phyloP scores from a whole-genome alignment of 148 eudicot genomes.

The Polygonum aviculare region DNA sequence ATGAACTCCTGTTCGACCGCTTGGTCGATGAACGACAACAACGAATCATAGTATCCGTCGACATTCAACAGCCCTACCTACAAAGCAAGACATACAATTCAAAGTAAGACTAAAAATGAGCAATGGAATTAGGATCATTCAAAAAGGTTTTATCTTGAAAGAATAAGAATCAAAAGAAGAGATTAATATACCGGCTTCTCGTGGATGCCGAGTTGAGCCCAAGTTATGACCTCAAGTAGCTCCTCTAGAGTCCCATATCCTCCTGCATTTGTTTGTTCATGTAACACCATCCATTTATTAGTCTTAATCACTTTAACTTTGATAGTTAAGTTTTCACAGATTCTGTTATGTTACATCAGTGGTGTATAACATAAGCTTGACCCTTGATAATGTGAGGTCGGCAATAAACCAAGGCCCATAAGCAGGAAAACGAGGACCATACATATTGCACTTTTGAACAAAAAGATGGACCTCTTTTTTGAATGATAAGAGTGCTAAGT shows the following conservation, averaged over 20 bases:
- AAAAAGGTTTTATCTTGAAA: not conserved
- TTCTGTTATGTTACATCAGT: too few species aligned
- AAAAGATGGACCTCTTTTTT: not conserved
- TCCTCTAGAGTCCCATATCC: conserved; percentile 82
- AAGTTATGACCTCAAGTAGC: conserved; percentile 55
- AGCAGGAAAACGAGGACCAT: too few species aligned
- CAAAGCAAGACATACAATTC: not conserved
- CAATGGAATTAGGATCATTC: not conserved
- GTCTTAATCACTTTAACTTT: not conserved
- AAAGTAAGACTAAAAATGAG: not conserved
- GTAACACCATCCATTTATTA: not conserved
- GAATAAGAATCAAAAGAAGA: too few species aligned
- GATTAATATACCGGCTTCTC: conserved; percentile 48
- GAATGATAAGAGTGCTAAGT: not conserved
- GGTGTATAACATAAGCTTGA: too few species aligned
- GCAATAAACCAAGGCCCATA: too few species aligned
- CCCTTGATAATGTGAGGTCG: too few species aligned
- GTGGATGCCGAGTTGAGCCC: conserved; percentile 86
- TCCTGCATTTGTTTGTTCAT: conserved; percentile 25
- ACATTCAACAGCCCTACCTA: conserved; percentile 79
- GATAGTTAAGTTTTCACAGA: too few species aligned
- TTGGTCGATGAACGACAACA: conserved; percentile 60
- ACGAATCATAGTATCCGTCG: conserved; percentile 59
- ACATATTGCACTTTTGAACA: not conserved
- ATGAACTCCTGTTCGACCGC: conserved; percentile 80